These are phyloP conservation scores for Butyriboletus appendiculatus DNA, from an alignment of 1,284 basidiomycete species.

Conservation along the genomic window DNA sequence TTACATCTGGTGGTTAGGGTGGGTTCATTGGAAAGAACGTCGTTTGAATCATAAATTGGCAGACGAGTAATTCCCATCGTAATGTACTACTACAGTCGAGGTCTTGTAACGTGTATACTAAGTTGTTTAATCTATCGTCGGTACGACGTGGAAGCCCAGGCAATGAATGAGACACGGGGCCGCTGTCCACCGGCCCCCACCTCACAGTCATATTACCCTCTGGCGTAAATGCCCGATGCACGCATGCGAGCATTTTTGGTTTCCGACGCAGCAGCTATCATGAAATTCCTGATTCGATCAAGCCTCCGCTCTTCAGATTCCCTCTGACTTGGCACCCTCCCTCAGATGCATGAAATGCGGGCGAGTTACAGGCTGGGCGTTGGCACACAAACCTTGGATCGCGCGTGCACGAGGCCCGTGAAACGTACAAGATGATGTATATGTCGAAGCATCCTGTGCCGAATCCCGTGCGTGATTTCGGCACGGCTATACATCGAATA, in stretches of 20 bases:
- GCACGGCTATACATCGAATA: not conserved
- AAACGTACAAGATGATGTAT: slow-evolving; percentile 39
- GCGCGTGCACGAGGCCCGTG: slow-evolving; percentile 5
- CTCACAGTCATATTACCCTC: not conserved
- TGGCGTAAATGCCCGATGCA: not conserved
- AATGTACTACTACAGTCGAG: not conserved
- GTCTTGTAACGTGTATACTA: not conserved
- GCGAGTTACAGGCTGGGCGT: slow-evolving; percentile 26
- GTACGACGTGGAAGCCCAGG: not conserved
- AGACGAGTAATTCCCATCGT: not conserved
- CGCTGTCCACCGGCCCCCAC: not conserved
- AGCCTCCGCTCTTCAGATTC: slow-evolving; percentile 19
- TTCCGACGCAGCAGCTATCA: not conserved
- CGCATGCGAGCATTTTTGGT: not conserved
- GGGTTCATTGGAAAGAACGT: slow-evolving; percentile 3
- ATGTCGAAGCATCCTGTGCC: slow-evolving; percentile 35
- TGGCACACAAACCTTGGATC: slow-evolving; percentile 36
- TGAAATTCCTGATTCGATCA: not conserved
- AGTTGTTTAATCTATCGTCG: not conserved
- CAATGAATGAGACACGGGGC: not conserved
- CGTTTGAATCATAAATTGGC: not conserved
- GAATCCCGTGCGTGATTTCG: slow-evolving; percentile 42
- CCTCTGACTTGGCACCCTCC: slow-evolving; percentile 37
- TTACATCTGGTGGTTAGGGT: not conserved
- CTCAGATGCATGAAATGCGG: slow-evolving; percentile 38